Conservation (phyloP, 148 eudicot species). For the Vaccinium vitisidaea region DNA sequence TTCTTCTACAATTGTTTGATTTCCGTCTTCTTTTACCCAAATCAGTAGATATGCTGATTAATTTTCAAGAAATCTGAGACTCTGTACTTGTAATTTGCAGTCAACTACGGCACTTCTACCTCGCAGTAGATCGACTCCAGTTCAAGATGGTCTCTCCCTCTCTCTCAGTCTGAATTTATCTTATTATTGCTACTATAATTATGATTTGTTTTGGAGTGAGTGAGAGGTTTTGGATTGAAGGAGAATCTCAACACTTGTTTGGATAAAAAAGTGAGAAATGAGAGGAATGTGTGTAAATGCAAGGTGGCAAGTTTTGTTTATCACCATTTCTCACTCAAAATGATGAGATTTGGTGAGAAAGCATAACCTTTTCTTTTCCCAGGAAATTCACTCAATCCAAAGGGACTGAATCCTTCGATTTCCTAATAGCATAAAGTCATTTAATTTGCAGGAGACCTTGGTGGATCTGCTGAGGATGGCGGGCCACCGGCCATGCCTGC, state of each 20-base stretch:
- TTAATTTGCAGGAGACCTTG: slow-evolving; percentile 61
- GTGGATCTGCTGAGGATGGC: slow-evolving; percentile 75
- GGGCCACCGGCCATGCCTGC: slow-evolving; percentile 66
- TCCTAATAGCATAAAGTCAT: not conserved
- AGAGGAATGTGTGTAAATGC: no score
- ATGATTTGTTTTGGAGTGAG: not conserved
- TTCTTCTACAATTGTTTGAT: not conserved
- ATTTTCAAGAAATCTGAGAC: not conserved
- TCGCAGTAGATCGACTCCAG: slow-evolving; percentile 79
- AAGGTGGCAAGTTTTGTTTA: no score
- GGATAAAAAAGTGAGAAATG: no score
- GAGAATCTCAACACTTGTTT: no score
- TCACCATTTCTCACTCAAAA: no score
- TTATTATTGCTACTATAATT: not conserved
- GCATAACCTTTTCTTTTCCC: no score
- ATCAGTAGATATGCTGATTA: not conserved
- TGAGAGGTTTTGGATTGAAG: no score
- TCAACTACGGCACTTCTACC: slow-evolving; percentile 82
- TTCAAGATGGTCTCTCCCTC: slow-evolving; percentile 64
- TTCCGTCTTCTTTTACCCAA: not conserved
- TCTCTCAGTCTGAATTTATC: not conserved
- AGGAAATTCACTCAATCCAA: no score
- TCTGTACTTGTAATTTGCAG: slow-evolving; percentile 30
- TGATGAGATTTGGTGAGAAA: no score
- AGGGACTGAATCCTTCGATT: no score